Base-by-base conservation (phyloP, 108 stramenopile genomes). In the Nitzschia sp. region DNA sequence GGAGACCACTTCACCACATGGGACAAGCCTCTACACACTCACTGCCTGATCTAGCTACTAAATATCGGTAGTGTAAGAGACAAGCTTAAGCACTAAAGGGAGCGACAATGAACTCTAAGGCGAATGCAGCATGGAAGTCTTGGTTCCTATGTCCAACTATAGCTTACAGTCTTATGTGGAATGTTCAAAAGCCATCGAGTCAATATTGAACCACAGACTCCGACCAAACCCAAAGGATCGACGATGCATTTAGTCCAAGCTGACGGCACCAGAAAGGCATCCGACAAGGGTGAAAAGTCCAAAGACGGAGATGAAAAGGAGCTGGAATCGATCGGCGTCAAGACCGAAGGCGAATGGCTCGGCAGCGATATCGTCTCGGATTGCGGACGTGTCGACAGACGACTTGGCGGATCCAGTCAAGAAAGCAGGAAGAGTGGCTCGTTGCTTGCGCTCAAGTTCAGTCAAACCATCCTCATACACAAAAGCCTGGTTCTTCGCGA, bases 391-490 rank as follows among this genome's bases (percentile, higher is more conserved):
- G 35, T 78, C 84, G n/a, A 46, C 68, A 33, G 72, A 69, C 45
- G 59, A 64, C 74, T 78, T 81, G 66, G 84, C 84, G 46, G 79
- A 81, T 47, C 84, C 84, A 33, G 84, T 85, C 38, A 85, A 65
- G 70, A 85, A 85, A 21, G 58, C 74, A 27, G 74, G 74, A 33
- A 78, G 61, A 54, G 66, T 72, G 32, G 51, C 34, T n/a, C 74
- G 57, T 73, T 85, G 84, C 69, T 68, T 81, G 66, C 84, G 77
- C 58, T 85, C 84, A 25, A 85, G 69, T 23, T 69, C 80, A 49
- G 80, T 81, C 21, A 85, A 77, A 65, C 84, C 84, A 71, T 85
- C 84, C 35, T 85, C 84, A 71, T 67, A 78, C 33, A 66, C 72
- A 61, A 51, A 72, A 32, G 63, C 78, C 0, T 66, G 28, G 26